phyloP scores from a whole-genome alignment of 1,284 basidiomycete genomes.

The Marasmius sp. region DNA sequence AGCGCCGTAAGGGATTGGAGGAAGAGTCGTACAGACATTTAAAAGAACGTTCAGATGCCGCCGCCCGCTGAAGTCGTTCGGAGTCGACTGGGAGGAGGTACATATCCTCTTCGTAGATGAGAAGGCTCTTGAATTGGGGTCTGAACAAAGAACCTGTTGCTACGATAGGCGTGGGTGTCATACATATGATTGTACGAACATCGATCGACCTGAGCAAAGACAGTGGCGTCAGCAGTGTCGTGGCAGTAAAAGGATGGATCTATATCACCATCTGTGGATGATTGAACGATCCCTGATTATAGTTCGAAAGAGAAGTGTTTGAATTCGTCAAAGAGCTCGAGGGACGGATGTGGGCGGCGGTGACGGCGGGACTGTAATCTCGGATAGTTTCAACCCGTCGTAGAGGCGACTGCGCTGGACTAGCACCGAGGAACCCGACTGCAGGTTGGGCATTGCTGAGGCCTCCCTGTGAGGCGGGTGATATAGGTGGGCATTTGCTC shows the following conservation, averaged over 20 bases:
- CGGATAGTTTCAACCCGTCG: too few relatives aligned
- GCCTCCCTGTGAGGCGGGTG: too few relatives aligned
- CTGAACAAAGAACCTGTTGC: background rate
- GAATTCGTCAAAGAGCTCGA: background rate
- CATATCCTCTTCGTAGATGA: background rate
- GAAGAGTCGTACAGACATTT: too few relatives aligned
- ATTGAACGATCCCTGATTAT: background rate
- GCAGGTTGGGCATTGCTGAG: too few relatives aligned
- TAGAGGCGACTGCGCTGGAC: too few relatives aligned
- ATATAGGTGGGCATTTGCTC: background rate
- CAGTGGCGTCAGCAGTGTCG: background rate
- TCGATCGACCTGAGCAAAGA: background rate
- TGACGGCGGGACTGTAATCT: too few relatives aligned
- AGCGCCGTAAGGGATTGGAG: too few relatives aligned
- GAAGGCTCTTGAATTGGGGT: background rate
- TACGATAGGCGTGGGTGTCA: background rate
- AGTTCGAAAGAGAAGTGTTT: background rate
- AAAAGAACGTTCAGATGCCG: background rate
- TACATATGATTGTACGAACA: background rate
- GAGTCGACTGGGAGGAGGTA: background rate
- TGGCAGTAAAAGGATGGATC: background rate
- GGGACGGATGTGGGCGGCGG: too few relatives aligned
- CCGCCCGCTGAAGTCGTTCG: background rate
- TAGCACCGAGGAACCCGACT: too few relatives aligned
- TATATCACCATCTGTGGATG: background rate